Conservation (phyloP, 2,329 filamentous ascomycete species). For the Fusarium sp. region DNA sequence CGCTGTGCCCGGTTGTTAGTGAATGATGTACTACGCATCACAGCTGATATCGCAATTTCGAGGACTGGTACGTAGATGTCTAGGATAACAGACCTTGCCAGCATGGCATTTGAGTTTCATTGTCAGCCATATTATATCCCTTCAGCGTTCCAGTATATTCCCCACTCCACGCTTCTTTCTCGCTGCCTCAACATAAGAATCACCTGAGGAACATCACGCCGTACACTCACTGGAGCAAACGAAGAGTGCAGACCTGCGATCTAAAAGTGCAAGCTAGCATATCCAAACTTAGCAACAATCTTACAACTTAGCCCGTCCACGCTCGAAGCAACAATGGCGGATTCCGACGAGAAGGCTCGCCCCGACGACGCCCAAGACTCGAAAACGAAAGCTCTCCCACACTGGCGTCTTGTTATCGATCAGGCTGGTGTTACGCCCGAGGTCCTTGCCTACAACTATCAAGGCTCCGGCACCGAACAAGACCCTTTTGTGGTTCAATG, state of each 20-base stretch:
- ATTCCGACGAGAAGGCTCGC: background rate
- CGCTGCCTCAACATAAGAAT: background rate
- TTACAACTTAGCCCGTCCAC: background rate
- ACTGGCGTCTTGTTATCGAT: background rate
- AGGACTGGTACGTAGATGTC: background rate
- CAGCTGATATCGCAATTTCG: background rate
- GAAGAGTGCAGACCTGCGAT: background rate
- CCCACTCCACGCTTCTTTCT: background rate
- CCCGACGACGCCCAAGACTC: background rate
- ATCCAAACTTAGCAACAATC: background rate
- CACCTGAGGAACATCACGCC: background rate
- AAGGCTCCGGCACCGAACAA: background rate
- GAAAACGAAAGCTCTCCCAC: background rate
- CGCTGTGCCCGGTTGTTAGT: accelerated
- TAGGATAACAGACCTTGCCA: background rate
- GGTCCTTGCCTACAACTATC: background rate
- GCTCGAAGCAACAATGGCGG: background rate
- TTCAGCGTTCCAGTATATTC: too few relatives aligned
- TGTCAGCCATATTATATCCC: background rate
- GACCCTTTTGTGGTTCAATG: background rate
- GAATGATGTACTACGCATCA: background rate
- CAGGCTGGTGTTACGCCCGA: background rate
- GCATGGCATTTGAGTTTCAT: background rate
- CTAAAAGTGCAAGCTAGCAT: background rate
- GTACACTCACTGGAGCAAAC: background rate